These are phyloP conservation scores for Cyberlindnera euphorbiae DNA, from an alignment of 805 yeast genomes.

Conservation along the genomic window DNA sequence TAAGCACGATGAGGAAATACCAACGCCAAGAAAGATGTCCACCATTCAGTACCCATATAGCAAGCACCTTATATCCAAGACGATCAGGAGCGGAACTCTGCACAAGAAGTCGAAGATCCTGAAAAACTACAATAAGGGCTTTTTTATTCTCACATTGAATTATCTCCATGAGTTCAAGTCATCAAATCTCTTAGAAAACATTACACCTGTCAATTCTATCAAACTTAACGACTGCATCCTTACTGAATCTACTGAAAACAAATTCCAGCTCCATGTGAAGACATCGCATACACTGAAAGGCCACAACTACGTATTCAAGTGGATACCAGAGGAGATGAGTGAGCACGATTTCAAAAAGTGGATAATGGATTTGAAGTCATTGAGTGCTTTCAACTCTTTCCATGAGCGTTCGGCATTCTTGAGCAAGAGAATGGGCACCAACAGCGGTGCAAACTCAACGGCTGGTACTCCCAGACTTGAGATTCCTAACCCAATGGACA, in stretches of 20 bases:
- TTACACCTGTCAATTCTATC: slow-evolving; percentile 74
- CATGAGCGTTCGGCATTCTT: slow-evolving; percentile 17
- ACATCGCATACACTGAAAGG: slow-evolving; percentile 69
- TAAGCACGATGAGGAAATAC: slow-evolving; percentile 43
- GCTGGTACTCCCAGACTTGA: slow-evolving; percentile 24
- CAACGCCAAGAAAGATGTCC: slow-evolving; percentile 48
- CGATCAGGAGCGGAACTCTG: slow-evolving; percentile 70
- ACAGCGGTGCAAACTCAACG: slow-evolving; percentile 4
- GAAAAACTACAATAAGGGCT: slow-evolving; percentile 80
- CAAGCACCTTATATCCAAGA: slow-evolving; percentile 59
- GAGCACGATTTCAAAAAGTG: slow-evolving; percentile 75
- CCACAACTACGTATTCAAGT: slow-evolving; percentile 86
- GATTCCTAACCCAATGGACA: slow-evolving; percentile 20
- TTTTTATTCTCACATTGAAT: slow-evolving; percentile 84
- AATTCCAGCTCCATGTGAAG: slow-evolving; percentile 42
- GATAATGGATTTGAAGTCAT: slow-evolving; percentile 58
- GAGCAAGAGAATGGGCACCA: slow-evolving; percentile 1
- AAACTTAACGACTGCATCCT: slow-evolving; percentile 73
- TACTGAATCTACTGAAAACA: slow-evolving; percentile 73
- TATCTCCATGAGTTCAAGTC: slow-evolving; percentile 87
- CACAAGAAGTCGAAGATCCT: slow-evolving; percentile 87
- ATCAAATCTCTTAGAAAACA: slow-evolving; percentile 71
- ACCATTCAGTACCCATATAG: slow-evolving; percentile 66
- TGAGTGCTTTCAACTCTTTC: slow-evolving; percentile 37
- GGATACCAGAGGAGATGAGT: slow-evolving; percentile 52